Conservation (phyloP, 345 rosid species). For the Corchorus olitorius region DNA sequence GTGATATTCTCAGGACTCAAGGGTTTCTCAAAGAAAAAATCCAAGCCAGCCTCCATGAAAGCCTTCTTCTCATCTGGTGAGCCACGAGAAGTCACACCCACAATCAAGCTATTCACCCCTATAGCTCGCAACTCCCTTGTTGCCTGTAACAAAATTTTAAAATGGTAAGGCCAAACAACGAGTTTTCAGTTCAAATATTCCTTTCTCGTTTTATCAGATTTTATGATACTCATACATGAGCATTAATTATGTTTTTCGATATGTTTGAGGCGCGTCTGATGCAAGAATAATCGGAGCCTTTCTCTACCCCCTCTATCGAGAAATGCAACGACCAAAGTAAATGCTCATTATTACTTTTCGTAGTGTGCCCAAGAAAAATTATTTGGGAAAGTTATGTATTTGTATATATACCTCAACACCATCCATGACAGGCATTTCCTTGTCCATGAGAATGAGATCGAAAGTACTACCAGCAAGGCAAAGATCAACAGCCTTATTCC, state of each 20-base stretch:
- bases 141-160: constrained; percentile 25
- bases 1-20: constrained; percentile 18
- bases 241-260: background rate
- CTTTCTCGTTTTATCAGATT: background rate
- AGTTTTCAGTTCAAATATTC: too few relatives aligned
- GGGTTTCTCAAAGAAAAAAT: constrained; percentile 39
- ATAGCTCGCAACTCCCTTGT: constrained; percentile 36
- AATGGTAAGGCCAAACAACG: background rate
- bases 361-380: background rate
- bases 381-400: too few relatives aligned
- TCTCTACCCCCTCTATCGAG: too few relatives aligned
- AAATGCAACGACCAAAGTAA: too few relatives aligned
- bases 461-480: constrained; percentile 27
- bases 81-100: constrained; percentile 38
- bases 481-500: constrained; percentile 44
- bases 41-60: constrained; percentile 39
- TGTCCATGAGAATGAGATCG: constrained; percentile 46
- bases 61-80: background rate
- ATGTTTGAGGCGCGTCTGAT: background rate
- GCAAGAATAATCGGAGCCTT: too few relatives aligned
- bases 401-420: constrained; percentile 35
- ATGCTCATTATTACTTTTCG: too few relatives aligned
- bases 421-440: constrained; percentile 51
- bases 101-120: constrained; percentile 36
- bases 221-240: too few relatives aligned